phyloP scores from a whole-genome alignment of 495 filamentous ascomycete species.

The Penicillium tannophilum region DNA sequence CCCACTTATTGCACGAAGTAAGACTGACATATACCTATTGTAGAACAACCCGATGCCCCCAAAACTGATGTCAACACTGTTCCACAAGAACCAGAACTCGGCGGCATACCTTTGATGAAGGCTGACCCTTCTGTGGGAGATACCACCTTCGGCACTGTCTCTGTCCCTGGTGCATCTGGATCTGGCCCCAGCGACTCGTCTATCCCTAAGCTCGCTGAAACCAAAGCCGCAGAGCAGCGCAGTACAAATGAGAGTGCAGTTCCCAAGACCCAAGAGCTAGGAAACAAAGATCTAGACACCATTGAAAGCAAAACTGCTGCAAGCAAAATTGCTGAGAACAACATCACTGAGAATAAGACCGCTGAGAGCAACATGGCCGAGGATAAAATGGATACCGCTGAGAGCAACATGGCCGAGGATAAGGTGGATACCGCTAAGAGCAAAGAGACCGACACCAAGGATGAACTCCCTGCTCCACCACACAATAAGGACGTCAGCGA shows the following conservation, averaged over 20 bases:
- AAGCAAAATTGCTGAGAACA: background rate
- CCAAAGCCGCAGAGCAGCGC: conserved; percentile 19
- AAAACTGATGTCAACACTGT: conserved; percentile 28
- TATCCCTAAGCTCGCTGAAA: conserved; percentile 8
- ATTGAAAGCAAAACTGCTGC: background rate
- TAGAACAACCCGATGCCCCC: conserved; percentile 41
- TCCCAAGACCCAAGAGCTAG: background rate
- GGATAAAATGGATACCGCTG: no score
- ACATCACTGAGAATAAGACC: background rate
- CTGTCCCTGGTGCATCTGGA: background rate
- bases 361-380: background rate
- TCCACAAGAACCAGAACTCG: conserved; percentile 17
- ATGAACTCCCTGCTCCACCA: background rate
- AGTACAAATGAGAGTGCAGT: conserved; percentile 4
- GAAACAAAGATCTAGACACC: background rate
- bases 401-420: background rate
- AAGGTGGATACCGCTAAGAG: background rate
- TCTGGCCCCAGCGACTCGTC: background rate
- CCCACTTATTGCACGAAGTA: background rate
- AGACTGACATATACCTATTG: conserved; percentile 5
- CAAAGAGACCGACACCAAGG: background rate
- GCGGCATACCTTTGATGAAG: conserved; percentile 15
- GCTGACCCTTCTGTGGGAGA: background rate
- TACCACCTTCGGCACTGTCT: background rate
- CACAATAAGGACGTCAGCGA: conserved; percentile 24